Base-by-base conservation (phyloP, 2,329 filamentous ascomycete genomes). In the Sphaerulina vaccinii region DNA sequence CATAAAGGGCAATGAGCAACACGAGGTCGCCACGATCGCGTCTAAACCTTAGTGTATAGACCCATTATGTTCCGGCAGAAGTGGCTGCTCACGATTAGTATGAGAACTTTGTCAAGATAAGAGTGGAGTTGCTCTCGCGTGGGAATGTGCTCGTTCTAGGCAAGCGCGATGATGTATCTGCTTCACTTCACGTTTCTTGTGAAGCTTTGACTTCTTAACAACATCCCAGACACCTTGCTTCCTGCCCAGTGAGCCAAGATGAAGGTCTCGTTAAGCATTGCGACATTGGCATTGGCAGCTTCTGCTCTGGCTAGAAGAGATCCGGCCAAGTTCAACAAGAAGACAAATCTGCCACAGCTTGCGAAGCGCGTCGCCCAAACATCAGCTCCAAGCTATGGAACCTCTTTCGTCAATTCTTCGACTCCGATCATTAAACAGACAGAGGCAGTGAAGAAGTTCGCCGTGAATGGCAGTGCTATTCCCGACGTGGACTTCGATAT, bases 371-470 rank as follows among this genome's bases (percentile, higher is more conserved):
- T 21, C 5, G 29, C 39, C 15, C 18, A 41, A 11, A 11, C 39
- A 2, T 29, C 43, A n/a, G 4, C 50, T 8, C 1, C 35, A 15
- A 19, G 7, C 5, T 39, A n/a, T 21, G 36, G 36, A 9, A n/a
- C 44, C n/a, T 33, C 9, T 2, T 36, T 27, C 9, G 22, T 22
- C 33, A 24, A 24, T 42, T 36, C 38, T n/a, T 24, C 29, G 15
- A 39, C 39, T 10, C 42, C 58, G 18, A 65, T 75, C 19, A 70
- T 76, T 51, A 70, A 70, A 1, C 73, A 73, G 59, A 75, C 68
- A 45, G 63, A 62, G 9, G 69, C 70, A 51, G 73, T 71, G n/a
- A 67, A 67, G 24, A 70, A 86, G 57, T 68, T 65, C 53, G 56
- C 56, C 8, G 65, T 68, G 16, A 52, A 68, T 41, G 66, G 66